A percentile compares a stretch with the other conserved stretches of the same genome.
Evolutionary conservation across 1,284 basidiomycete genomes (phyloP).

Genomic region (Ustilago shanxiensis): DNA sequence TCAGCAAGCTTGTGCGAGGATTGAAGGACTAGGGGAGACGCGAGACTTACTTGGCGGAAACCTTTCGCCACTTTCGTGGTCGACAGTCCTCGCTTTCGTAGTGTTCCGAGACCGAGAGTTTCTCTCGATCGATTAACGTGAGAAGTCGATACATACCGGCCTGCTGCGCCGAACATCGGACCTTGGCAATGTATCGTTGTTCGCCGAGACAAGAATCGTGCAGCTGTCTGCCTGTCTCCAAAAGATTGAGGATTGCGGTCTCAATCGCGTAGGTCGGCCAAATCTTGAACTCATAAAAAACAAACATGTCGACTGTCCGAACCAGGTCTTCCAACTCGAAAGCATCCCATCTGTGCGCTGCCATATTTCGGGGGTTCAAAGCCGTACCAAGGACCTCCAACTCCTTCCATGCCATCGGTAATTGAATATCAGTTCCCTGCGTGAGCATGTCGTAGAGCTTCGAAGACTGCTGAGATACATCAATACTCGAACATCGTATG

Average conservation of each 20-base stretch:
- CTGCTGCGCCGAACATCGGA: neutral
- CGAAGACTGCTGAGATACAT: neutral
- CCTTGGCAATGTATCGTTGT: neutral
- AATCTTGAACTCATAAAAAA: neutral
- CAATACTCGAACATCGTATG: neutral
- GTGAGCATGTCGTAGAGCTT: neutral
- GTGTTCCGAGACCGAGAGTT: neutral
- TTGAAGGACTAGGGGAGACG: neutral
- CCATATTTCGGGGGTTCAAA: neutral
- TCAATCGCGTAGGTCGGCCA: neutral
- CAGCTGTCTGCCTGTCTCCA: neutral
- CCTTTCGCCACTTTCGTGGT: constrained; percentile 11
- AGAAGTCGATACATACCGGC: neutral
- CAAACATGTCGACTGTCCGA: constrained; percentile 1
- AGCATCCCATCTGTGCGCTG: neutral
- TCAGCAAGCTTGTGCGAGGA: neutral
- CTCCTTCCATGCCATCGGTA: neutral
- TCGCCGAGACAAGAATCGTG: neutral
- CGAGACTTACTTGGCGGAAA: constrained; percentile 4
- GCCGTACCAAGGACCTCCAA: neutral
- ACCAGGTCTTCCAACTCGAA: neutral
- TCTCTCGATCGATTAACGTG: neutral
- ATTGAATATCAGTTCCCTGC: too few species aligned
- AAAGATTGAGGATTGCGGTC: neutral
- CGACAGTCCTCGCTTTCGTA: neutral